Evolutionary conservation across 2,329 filamentous ascomycete genomes (phyloP).

Genomic region (Ophiostoma fasciatum): DNA sequence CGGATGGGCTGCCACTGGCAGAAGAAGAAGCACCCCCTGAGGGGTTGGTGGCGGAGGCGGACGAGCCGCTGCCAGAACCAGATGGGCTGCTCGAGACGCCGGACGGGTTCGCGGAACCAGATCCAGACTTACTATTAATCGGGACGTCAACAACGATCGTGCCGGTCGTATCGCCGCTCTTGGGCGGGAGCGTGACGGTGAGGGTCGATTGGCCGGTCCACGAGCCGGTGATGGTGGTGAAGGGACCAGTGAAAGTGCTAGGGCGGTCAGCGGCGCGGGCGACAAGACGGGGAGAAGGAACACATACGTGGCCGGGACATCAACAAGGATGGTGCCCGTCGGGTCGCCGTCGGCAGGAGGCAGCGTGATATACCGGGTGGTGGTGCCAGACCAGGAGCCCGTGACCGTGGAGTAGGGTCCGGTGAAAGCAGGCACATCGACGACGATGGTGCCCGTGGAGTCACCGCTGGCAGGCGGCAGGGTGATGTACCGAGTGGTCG

Average conservation of each 20-base stretch:
- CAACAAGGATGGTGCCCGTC: constrained; percentile 11
- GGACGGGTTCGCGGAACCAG: no score
- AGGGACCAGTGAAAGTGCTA: constrained; percentile 4
- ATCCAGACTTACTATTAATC: no score
- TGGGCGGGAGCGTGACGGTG: constrained; percentile 4
- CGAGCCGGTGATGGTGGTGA: constrained; percentile 4
- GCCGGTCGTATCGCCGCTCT: constrained; percentile 36
- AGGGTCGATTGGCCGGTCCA: not conserved
- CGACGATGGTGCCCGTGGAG: constrained; percentile 21
- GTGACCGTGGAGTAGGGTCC: constrained; percentile 6
- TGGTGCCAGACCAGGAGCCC: constrained; percentile 1
- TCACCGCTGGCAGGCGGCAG: constrained; percentile 31
- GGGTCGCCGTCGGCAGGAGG: constrained; percentile 36
- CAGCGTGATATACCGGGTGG: not conserved
- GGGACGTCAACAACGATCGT: constrained; percentile 7
- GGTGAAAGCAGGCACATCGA: constrained; percentile 2
- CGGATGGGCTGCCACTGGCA: not conserved
- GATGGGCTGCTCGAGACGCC: no score
- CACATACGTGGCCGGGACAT: constrained; percentile 6
- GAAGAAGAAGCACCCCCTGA: not conserved
- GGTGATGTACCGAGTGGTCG: not conserved
- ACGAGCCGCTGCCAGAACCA: no score
- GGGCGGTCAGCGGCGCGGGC: no score
- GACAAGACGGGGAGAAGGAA: no score
- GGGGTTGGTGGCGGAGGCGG: no score